Base-by-base conservation (phyloP, 352 stramenopile genomes). In the Saprolegnia parasitica region DNA sequence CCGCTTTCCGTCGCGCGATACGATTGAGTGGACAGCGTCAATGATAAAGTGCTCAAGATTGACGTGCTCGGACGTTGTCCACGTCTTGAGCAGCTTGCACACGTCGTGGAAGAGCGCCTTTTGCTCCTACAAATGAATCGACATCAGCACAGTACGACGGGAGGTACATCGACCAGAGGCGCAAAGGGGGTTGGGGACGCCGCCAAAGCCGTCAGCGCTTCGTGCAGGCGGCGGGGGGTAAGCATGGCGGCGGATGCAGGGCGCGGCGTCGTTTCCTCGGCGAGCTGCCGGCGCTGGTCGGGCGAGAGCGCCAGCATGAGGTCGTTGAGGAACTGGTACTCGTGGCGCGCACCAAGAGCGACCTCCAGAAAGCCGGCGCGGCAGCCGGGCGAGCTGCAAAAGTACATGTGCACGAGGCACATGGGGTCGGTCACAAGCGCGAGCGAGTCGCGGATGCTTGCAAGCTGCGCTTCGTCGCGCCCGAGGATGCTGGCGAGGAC, bases 41-140 rank as follows among this genome's bases (percentile, higher is more conserved):
- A 60, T n/a, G 13, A 60, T 8, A 40, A 60, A 60, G 35, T 60
- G 52, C 24, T 35, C 24, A 20, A 60, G 35, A 40, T 24, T 60
- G 13, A 60, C 9, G 13, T 60, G 13, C 13, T 60, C 52, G 24
- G 13, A 26, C 3, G n/a, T 20, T 24, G 13, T 60, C 52, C 52
- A 60, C 24, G 24, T 24, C 35, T 16, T 3, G 11, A 60, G 35
- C 24, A 60, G 24, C 52, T 15, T 20, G 13, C 13, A 16, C 11
- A 60, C 52, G 35, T 60, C 52, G 35, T 40, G 24, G 35, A 60
- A 60, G 13, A 60, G 52, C 35, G 24, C 24, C 52, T 60, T 60
- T 60, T 60, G 52, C 24, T 60, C 52, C 52, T 60, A 60, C 52
- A 60, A n/a, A n/a, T n/a, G n/a, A n/a, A n/a, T n/a, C n/a, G n/a